Percentiles rank a stretch among this genome's conserved stretches.
phyloP scores from a whole-genome alignment of 805 yeast species.

The Brettanomyces bruxellensis region DNA sequence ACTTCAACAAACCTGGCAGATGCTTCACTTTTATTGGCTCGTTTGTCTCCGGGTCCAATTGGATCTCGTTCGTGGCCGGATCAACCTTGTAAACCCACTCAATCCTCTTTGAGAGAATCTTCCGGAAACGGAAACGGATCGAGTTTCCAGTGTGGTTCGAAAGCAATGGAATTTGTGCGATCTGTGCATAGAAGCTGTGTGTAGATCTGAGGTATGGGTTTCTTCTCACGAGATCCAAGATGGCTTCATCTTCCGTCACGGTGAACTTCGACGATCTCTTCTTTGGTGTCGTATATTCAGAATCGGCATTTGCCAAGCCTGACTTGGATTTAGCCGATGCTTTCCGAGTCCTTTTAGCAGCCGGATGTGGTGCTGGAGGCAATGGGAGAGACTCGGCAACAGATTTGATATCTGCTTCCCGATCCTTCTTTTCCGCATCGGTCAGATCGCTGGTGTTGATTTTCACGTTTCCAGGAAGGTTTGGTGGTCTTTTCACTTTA shows the following conservation, averaged over 20 bases:
- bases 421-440: background rate
- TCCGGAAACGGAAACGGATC: slow-evolving; percentile 53
- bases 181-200: slow-evolving; percentile 55
- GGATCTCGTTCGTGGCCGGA: slow-evolving; percentile 30
- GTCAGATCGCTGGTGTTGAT: slow-evolving; percentile 19
- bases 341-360: background rate
- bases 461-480: slow-evolving; percentile 14
- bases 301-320: background rate
- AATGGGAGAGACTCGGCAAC: background rate
- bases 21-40: slow-evolving; percentile 30
- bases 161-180: slow-evolving; percentile 40
- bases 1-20: slow-evolving; percentile 45
- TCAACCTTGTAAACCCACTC: slow-evolving; percentile 42
- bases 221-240: slow-evolving; percentile 57
- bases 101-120: slow-evolving; percentile 31
- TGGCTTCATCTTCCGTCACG: slow-evolving; percentile 53
- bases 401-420: background rate
- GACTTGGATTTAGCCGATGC: background rate
- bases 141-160: slow-evolving; percentile 70
- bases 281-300: slow-evolving; percentile 21
- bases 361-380: background rate
- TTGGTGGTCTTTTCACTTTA: slow-evolving; percentile 15
- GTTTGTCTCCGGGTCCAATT: slow-evolving; percentile 32
- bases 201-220: slow-evolving; percentile 62
- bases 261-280: slow-evolving; percentile 41